Evolutionary conservation across 108 stramenopile genomes (phyloP).

Genomic region (Thalassiosira profunda): DNA sequence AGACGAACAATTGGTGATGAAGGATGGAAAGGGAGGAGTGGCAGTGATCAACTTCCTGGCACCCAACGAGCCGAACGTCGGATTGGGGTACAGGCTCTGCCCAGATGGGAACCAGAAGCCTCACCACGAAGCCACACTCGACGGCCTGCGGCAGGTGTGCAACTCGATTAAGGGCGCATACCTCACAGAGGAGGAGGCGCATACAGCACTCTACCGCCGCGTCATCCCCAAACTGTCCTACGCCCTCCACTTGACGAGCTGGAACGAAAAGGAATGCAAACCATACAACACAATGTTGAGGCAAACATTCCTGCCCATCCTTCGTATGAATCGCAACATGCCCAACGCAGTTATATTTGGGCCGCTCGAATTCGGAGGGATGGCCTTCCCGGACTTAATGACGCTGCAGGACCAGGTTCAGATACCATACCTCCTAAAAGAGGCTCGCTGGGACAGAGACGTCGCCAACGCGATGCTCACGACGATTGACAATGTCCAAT

Average conservation of each 20-base stretch:
- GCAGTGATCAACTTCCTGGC: not conserved
- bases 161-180: not conserved
- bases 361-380: not conserved
- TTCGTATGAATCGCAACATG: not conserved
- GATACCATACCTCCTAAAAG: not conserved
- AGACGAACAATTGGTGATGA: not conserved
- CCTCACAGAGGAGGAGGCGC: not conserved
- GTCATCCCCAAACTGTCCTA: not conserved
- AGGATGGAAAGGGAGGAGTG: not conserved
- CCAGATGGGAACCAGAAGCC: not conserved
- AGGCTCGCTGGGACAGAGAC: not conserved
- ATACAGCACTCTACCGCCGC: not conserved
- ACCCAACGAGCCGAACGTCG: constrained; percentile 5
- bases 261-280: not conserved
- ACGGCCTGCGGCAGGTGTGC: not conserved
- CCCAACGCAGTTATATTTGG: not conserved
- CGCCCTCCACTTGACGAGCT: not conserved
- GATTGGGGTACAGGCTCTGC: not conserved
- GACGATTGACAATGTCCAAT: constrained; percentile 2
- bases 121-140: not conserved
- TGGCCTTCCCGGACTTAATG: not conserved
- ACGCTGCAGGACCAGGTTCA: not conserved
- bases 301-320: not conserved
- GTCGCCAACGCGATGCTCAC: not conserved
- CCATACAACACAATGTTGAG: not conserved